Base-by-base conservation (phyloP, 805 yeast genomes). In the Barnettozyma sucrosica region DNA sequence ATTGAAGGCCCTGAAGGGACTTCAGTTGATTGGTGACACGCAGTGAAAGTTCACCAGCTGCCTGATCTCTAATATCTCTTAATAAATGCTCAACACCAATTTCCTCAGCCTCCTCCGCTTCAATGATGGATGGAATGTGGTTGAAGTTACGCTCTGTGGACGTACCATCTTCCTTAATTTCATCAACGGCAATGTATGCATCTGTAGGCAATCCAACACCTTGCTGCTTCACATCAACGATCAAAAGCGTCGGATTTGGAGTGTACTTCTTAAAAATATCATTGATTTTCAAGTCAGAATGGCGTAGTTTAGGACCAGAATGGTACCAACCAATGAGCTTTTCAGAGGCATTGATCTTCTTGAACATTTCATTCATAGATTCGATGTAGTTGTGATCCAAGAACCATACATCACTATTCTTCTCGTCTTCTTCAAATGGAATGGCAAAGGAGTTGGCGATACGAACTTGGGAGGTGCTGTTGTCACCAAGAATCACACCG, bases 61-160 rank as follows among this genome's bases (percentile, higher is more conserved):
- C 97, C 58, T 90, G 97, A 63, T 92, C 97, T 60, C 97, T 80
- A 21, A 89, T 89, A 62, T 93, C 99, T 62, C 98, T 82, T 51
- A 93, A 69, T 51, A 93, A 69, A 65, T 93, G 99, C 66, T 93
- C 99, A 13, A 93, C 99, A 52, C 99, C 99, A 56, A 93, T 93
- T 68, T 93, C 99, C 68, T 93, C 99, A 9, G 99, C 99, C 65
- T 93, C 99, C 64, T 93, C 99, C 3, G 99, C 99, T 64, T 87
- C 92, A 54, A 95, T 89, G 25, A 79, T 74, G 13, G 97, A 87
- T 10, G 98, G 97, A 26, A 92, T 81, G 66, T 93, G 99, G 41
- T 87, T 79, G 69, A 93, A 93, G 4, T 97, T 89, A 68, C 85
- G 84, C 62, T 89, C 96, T 8, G 96, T 86, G 5, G 90, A 80